Evolutionary conservation across 2,329 filamentous ascomycete genomes (phyloP).

Genomic region (Beauveria brongniartii): DNA sequence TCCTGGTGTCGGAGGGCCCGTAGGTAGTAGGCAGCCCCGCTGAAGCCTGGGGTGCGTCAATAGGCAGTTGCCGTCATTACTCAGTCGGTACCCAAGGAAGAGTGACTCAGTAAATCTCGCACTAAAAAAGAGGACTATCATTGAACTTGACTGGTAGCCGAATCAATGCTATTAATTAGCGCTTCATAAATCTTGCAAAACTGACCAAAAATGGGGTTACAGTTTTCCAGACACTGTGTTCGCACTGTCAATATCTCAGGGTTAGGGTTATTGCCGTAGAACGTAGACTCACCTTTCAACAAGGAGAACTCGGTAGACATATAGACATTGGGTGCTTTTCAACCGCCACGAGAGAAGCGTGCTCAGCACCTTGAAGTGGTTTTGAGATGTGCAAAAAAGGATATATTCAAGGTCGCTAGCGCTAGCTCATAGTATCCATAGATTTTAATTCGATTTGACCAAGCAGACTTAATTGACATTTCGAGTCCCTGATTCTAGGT

Average conservation of each 20-base stretch:
- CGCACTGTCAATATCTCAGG: background rate
- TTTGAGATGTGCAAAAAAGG: background rate
- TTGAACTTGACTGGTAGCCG: no score
- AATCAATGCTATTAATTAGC: background rate
- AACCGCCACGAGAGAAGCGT: background rate
- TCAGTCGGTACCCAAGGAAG: background rate
- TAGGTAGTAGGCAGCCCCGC: background rate
- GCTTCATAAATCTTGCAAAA: background rate
- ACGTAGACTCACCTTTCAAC: background rate
- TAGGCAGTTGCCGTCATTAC: conserved; percentile 3
- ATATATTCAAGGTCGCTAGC: background rate
- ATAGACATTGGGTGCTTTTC: background rate
- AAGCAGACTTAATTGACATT: background rate
- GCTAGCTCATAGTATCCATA: background rate
- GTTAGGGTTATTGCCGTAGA: background rate
- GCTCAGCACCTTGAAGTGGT: no score
- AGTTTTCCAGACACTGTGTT: background rate
- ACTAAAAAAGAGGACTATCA: background rate
- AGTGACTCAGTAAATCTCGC: background rate
- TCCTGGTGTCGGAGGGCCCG: background rate
- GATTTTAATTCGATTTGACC: background rate
- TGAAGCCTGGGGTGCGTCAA: conserved; percentile 1
- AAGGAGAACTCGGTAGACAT: background rate
- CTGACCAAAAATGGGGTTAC: background rate
- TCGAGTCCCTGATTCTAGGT: background rate